These are phyloP conservation scores for Acorus gramineus DNA, from an alignment of 106 monocot genomes.

Conservation along the genomic window DNA sequence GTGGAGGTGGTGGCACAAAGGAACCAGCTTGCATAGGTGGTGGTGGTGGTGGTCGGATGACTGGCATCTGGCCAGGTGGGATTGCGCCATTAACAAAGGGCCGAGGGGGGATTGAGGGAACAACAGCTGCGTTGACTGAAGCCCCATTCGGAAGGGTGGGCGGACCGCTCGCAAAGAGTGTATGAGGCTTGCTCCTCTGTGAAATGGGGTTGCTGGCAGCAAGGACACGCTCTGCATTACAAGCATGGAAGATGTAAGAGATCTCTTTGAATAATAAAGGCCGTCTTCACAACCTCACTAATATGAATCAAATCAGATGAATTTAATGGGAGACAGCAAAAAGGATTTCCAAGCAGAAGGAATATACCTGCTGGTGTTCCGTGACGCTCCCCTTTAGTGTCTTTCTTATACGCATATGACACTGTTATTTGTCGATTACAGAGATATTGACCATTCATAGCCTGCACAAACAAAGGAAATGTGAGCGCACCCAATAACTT, in stretches of 20 bases:
- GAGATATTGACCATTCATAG: slow-evolving; percentile 95
- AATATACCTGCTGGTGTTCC: slow-evolving; percentile 85
- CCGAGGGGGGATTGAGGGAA: slow-evolving; percentile 31
- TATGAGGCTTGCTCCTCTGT: slow-evolving; percentile 77
- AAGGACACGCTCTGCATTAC: slow-evolving; percentile 63
- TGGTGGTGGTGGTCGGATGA: slow-evolving; percentile 39
- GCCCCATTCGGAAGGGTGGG: slow-evolving; percentile 51
- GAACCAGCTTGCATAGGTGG: slow-evolving; percentile 15
- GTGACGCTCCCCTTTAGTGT: slow-evolving; percentile 96
- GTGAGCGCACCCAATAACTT: not conserved
- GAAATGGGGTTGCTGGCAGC: slow-evolving; percentile 73
- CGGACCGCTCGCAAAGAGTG: slow-evolving; percentile 84
- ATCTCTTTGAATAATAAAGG: too few species aligned
- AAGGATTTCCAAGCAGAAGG: not conserved
- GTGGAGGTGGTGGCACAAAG: slow-evolving; percentile 25
- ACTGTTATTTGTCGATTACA: slow-evolving; percentile 90
- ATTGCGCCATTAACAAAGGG: slow-evolving; percentile 41
- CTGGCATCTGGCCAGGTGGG: slow-evolving; percentile 27
- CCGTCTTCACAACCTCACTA: too few species aligned
- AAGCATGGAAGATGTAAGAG: too few species aligned
- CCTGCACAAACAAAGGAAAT: slow-evolving; percentile 28
- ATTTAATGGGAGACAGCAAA: not conserved
- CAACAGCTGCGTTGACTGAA: slow-evolving; percentile 17
- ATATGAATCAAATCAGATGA: too few species aligned
- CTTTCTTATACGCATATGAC: slow-evolving; percentile 96